phyloP scores from a whole-genome alignment of 148 eudicot genomes.

The Rhododendron kiyosumense region DNA sequence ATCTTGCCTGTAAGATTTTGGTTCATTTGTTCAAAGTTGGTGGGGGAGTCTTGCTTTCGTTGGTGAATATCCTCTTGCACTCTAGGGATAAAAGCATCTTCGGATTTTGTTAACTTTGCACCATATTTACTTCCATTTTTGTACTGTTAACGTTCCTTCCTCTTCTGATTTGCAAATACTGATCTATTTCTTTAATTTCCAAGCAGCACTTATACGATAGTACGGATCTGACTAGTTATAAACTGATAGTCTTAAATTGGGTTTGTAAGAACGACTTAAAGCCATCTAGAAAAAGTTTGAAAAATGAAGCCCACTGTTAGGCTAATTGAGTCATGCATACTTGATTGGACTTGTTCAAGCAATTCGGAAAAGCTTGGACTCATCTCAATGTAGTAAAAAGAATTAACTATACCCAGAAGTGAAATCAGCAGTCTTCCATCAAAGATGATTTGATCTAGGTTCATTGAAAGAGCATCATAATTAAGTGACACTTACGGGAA shows the following conservation, averaged over 20 bases:
- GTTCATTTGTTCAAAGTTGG: slow-evolving; percentile 3
- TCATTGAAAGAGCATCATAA: neutral
- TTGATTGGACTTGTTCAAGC: neutral
- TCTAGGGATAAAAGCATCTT: neutral
- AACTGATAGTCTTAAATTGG: neutral
- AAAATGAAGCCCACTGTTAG: neutral
- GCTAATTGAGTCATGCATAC: neutral
- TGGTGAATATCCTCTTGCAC: neutral
- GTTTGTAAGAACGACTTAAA: neutral
- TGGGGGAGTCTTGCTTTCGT: neutral
- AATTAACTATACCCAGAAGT: neutral
- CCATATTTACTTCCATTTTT: neutral
- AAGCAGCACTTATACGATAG: neutral
- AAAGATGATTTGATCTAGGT: neutral
- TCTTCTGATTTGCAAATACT: neutral
- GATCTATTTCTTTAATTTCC: neutral
- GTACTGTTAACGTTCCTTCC: neutral
- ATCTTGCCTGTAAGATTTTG: neutral
- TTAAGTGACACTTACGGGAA: neutral
- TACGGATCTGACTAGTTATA: neutral
- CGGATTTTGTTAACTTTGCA: neutral
- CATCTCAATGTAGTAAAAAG: neutral
- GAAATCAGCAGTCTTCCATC: neutral
- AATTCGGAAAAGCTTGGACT: neutral
- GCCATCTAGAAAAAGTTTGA: neutral